phyloP scores from a whole-genome alignment of 129 eudicot genomes.

The Cynara cardunculus region DNA sequence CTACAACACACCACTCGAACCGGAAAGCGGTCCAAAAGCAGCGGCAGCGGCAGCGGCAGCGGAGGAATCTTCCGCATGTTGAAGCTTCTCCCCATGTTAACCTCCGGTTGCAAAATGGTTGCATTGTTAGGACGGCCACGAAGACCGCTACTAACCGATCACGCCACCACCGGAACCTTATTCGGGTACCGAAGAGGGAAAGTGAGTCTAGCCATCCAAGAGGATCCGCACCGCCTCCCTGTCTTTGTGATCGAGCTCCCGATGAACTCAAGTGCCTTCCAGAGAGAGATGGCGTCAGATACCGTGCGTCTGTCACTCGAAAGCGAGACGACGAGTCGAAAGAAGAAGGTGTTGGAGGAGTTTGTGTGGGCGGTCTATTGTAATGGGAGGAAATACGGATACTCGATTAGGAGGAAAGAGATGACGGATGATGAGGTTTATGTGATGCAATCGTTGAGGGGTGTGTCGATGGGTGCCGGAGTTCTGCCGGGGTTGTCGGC shows the following conservation, averaged over 20 bases:
- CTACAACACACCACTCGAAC: conserved; percentile 44
- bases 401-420: conserved; percentile 64
- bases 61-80: conserved; percentile 77
- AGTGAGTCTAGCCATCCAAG: conserved; percentile 73
- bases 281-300: conserved; percentile 71
- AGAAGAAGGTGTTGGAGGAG: conserved; percentile 75
- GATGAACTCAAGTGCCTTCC: conserved; percentile 50
- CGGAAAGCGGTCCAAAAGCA: conserved; percentile 42
- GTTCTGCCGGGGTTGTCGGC: conserved; percentile 56
- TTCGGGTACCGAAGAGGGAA: conserved; percentile 78
- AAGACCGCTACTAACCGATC: conserved; percentile 45
- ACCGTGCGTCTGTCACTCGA: conserved; percentile 59
- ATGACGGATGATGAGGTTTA: conserved; percentile 76
- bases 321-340: conserved; percentile 62
- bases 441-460: conserved; percentile 68
- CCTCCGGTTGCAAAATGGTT: conserved; percentile 84
- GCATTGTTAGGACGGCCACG: conserved; percentile 60
- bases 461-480: conserved; percentile 99
- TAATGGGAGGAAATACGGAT: conserved; percentile 74
- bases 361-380: conserved; percentile 79
- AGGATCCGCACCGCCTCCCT: conserved; percentile 68
- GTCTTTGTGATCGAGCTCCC: conserved; percentile 74
- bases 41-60: conserved; percentile 4
- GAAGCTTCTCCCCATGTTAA: conserved; percentile 85
- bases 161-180: conserved; percentile 62